These are phyloP conservation scores for Zygotorulaspora sp. DNA, from an alignment of 805 yeast species.

Conservation along the genomic window DNA sequence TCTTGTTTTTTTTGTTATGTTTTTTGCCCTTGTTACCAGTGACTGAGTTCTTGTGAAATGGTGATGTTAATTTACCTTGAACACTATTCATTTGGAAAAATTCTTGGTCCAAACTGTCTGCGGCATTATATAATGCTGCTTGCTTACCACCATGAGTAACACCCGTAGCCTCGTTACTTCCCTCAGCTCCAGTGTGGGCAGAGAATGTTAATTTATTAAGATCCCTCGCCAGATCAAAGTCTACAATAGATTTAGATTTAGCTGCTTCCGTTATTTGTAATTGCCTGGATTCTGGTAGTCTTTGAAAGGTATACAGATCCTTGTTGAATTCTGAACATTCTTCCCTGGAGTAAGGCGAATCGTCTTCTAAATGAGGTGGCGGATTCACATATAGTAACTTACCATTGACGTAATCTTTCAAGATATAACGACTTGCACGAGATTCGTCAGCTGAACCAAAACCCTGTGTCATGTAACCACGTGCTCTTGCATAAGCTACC, in stretches of 20 bases:
- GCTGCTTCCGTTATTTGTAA: conserved; percentile 67
- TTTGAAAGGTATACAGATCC: conserved; percentile 62
- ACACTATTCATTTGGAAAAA: conserved; percentile 69
- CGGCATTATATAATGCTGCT: conserved; percentile 72
- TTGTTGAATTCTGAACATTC: conserved; percentile 64
- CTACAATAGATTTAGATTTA: conserved; percentile 49
- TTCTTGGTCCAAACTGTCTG: conserved; percentile 78
- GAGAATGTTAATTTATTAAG: conserved; percentile 72
- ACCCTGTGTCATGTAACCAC: conserved; percentile 97
- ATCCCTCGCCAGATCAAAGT: conserved; percentile 64
- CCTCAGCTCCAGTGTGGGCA: conserved; percentile 59
- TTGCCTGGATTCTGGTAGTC: conserved; percentile 67
- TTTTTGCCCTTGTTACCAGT: conserved; percentile 42
- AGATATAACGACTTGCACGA: conserved; percentile 84
- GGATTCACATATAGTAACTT: conserved; percentile 80
- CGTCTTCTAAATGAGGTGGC: conserved; percentile 70
- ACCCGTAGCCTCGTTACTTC: conserved; percentile 42
- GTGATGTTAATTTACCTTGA: conserved; percentile 58
- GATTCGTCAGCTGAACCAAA: conserved; percentile 96
- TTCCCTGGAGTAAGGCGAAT: conserved; percentile 46
- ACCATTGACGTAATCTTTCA: conserved; percentile 94
- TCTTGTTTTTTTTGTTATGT: conserved; percentile 75
- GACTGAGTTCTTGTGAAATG: conserved; percentile 60
- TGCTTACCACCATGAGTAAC: conserved; percentile 76
- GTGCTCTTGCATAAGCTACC: conserved; percentile 89